A percentile compares a stretch with the other conserved stretches of the same genome.
These are phyloP conservation scores for Kalmusia sp. DNA, from an alignment of 2,329 filamentous ascomycete genomes.

Conservation along the genomic window DNA sequence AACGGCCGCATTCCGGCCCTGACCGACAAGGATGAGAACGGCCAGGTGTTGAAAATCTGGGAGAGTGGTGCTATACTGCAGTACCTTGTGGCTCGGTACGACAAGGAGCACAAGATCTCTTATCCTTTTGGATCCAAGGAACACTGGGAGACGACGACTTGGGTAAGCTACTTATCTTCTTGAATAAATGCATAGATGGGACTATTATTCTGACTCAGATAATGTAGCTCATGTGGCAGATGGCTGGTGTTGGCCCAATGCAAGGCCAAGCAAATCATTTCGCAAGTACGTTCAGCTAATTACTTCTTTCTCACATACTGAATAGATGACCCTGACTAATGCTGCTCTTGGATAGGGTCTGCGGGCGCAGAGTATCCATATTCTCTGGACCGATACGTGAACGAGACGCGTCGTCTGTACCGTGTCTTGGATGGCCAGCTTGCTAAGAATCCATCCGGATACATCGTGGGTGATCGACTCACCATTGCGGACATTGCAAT, in stretches of 20 bases:
- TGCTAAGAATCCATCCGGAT: constrained; percentile 6
- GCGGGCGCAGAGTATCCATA: constrained; percentile 82
- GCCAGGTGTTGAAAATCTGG: constrained; percentile 70
- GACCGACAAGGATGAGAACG: constrained; percentile 72
- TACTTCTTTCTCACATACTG: no score
- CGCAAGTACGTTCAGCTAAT: constrained; percentile 15
- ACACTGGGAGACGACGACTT: constrained; percentile 78
- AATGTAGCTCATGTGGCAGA: constrained; percentile 66
- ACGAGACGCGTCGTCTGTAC: constrained; percentile 83
- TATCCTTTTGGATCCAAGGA: constrained; percentile 74
- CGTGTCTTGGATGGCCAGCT: constrained; percentile 66
- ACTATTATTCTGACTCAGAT: constrained; percentile 56
- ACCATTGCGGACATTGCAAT: constrained; percentile 12
- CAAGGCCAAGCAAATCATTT: constrained; percentile 36
- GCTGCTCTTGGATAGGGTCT: no score
- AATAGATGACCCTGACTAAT: no score
- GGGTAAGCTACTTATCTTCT: constrained; percentile 60
- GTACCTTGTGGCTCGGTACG: constrained; percentile 81
- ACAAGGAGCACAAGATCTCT: constrained; percentile 77
- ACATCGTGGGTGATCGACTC: constrained; percentile 13
- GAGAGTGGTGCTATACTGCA: constrained; percentile 82
- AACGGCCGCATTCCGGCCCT: constrained; percentile 88
- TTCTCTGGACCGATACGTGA: constrained; percentile 78
- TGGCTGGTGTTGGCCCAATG: constrained; percentile 30
- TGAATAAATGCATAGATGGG: constrained; percentile 78